Percentiles rank a stretch among this genome's conserved stretches.
Evolutionary conservation across 768 basidiomycete species (phyloP).

Genomic region (Cystobasidium tubakii): DNA sequence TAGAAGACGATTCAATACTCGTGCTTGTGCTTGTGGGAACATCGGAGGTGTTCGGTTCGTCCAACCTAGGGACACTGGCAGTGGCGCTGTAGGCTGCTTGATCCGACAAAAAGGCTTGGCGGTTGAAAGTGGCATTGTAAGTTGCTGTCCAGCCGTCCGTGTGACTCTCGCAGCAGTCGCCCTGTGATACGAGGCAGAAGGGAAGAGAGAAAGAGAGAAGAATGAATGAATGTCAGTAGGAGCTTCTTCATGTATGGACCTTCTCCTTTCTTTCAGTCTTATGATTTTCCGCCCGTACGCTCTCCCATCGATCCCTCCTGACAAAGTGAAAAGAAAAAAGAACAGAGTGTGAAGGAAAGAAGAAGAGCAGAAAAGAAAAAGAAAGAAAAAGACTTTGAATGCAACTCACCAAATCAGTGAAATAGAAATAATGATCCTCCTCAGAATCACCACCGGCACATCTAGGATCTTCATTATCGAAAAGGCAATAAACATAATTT

Average conservation of each 20-base stretch:
- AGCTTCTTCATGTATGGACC: too few species aligned
- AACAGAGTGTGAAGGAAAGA: too few species aligned
- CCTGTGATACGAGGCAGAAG: background rate
- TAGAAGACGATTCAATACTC: background rate
- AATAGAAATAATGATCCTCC: constrained; percentile 22
- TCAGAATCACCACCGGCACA: constrained; percentile 19
- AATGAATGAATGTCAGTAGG: too few species aligned
- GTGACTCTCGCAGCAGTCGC: background rate
- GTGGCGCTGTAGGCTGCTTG: background rate
- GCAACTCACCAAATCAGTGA: background rate
- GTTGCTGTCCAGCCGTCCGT: background rate
- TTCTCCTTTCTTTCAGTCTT: too few species aligned
- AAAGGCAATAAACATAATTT: constrained; percentile 22
- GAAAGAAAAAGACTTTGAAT: too few species aligned
- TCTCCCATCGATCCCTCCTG: too few species aligned
- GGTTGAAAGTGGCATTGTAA: background rate
- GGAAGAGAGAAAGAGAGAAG: too few species aligned
- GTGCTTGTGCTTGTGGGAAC: background rate
- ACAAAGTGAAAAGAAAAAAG: too few species aligned
- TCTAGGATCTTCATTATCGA: background rate
- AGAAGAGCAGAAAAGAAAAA: too few species aligned
- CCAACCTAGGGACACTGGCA: background rate
- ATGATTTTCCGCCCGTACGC: too few species aligned
- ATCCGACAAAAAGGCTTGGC: background rate
- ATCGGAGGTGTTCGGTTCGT: background rate